Percentiles rank a stretch among this genome's conserved stretches.
phyloP scores from a whole-genome alignment of 2,329 filamentous ascomycete genomes.

The Colletotrichum siamense region DNA sequence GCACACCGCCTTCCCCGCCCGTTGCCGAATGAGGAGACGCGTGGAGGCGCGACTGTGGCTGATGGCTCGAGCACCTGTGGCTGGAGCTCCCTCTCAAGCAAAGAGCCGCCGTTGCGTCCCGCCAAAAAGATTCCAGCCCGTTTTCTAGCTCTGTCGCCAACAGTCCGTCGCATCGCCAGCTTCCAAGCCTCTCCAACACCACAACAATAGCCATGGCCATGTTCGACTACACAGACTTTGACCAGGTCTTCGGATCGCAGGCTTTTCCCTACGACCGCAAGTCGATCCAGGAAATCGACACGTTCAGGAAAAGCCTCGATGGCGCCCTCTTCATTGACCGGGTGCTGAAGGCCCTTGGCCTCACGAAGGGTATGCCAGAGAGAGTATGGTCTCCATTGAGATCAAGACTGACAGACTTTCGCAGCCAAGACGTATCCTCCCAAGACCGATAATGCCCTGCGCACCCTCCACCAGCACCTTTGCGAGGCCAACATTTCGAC shows the following conservation, averaged over 20 bases:
- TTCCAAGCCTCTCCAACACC: not conserved
- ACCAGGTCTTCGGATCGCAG: constrained; percentile 69
- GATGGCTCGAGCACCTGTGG: not conserved
- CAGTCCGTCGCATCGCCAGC: not conserved
- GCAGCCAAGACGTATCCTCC: constrained; percentile 75
- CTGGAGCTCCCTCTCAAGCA: not conserved
- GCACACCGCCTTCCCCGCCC: not conserved
- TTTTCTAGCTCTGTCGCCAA: not conserved
- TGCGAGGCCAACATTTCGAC: constrained; percentile 67
- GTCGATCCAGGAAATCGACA: constrained; percentile 66
- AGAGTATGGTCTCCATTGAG: no score
- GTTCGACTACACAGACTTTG: constrained; percentile 71
- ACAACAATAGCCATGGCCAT: constrained; percentile 42
- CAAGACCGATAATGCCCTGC: constrained; percentile 69
- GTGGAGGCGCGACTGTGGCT: constrained; percentile 15
- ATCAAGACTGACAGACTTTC: not conserved
- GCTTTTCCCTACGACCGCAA: constrained; percentile 68
- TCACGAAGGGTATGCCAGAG: constrained; percentile 65
- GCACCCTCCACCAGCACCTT: constrained; percentile 74
- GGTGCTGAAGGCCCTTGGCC: constrained; percentile 72
- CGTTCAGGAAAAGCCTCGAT: constrained; percentile 70
- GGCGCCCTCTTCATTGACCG: constrained; percentile 82
- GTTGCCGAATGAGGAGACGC: not conserved
- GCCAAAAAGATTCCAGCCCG: not conserved
- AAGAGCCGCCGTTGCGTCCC: not conserved